Evolutionary conservation across 441 rosid species (phyloP).

Genomic region (Isatis lusitanica): DNA sequence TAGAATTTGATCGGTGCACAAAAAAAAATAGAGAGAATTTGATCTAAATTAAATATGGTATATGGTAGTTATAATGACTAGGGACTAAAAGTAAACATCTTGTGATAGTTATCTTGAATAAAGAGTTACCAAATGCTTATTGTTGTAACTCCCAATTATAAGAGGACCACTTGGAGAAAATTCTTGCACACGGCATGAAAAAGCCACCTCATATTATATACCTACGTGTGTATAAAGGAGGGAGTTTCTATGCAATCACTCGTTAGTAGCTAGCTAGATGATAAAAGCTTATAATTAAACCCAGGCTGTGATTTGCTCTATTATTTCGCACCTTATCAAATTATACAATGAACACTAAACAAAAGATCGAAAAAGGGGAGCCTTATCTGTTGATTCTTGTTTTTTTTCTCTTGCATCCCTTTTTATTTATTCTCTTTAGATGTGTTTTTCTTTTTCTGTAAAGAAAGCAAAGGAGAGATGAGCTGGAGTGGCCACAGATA

Average conservation of each 20-base stretch:
- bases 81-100: background rate
- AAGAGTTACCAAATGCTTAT: background rate
- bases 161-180: slow-evolving; percentile 7
- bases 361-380: background rate
- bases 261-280: background rate
- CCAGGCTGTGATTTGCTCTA: slow-evolving; percentile 29
- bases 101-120: background rate
- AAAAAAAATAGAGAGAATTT: no score
- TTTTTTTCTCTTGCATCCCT: background rate
- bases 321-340: slow-evolving; percentile 9
- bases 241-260: slow-evolving; percentile 1
- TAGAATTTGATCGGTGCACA: no score
- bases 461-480: background rate
- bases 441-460: background rate
- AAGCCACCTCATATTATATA: background rate
- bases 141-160: background rate
- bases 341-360: background rate
- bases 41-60: background rate
- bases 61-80: background rate
- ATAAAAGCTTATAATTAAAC: background rate
- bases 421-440: background rate
- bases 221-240: background rate
- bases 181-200: slow-evolving; percentile 9
- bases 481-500: background rate
- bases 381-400: background rate